Conservation (phyloP, 805 yeast genomes). For the Alloascoidea hylecoeti region DNA sequence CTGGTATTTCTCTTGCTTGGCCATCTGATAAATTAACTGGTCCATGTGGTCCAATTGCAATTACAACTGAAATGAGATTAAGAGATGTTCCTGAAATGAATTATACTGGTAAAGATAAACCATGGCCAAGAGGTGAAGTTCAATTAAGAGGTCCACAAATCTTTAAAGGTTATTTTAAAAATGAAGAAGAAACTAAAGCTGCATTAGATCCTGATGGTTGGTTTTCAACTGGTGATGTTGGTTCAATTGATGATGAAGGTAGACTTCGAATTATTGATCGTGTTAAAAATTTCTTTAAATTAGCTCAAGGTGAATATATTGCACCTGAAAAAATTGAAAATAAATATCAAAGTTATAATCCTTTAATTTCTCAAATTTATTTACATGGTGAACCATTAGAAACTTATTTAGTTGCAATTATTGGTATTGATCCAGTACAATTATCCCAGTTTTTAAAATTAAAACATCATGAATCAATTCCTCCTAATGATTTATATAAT, state of each 20-base stretch:
- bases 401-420: slow-evolving; percentile 41
- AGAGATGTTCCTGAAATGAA: slow-evolving; percentile 55
- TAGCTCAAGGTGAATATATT: slow-evolving; percentile 53
- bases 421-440: slow-evolving; percentile 44
- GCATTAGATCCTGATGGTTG: slow-evolving; percentile 44
- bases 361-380: slow-evolving; percentile 37
- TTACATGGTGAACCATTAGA: slow-evolving; percentile 52
- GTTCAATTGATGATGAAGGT: slow-evolving; percentile 33
- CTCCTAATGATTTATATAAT: slow-evolving; percentile 13
- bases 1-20: slow-evolving; percentile 28
- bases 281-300: slow-evolving; percentile 66
- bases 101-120: slow-evolving; percentile 25
- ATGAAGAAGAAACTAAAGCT: slow-evolving; percentile 35
- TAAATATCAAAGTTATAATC: slow-evolving; percentile 36
- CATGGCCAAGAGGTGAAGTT: slow-evolving; percentile 43
- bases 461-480: slow-evolving; percentile 14
- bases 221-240: slow-evolving; percentile 61
- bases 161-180: slow-evolving; percentile 40
- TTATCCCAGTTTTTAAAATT: slow-evolving; percentile 16
- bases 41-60: slow-evolving; percentile 3
- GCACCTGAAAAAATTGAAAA: slow-evolving; percentile 70
- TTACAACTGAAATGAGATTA: slow-evolving; percentile 33
- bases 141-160: slow-evolving; percentile 52
- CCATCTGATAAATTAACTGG: background rate
- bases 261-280: slow-evolving; percentile 53